These are phyloP conservation scores for Zanthoxylum bungeanum DNA, from an alignment of 345 rosid genomes.

Conservation along the genomic window DNA sequence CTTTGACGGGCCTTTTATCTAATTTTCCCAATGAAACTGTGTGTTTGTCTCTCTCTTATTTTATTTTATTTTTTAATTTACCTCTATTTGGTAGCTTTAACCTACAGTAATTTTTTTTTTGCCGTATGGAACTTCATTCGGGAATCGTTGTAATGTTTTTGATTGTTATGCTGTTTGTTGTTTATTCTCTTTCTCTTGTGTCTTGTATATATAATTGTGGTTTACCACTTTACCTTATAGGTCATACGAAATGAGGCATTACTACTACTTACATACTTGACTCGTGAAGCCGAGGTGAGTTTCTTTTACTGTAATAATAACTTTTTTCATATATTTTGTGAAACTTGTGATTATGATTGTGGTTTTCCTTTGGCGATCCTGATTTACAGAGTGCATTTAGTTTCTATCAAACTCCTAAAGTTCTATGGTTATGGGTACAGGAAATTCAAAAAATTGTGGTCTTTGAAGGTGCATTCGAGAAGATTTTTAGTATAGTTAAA, in stretches of 20 bases:
- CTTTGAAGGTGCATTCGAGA: conserved; percentile 98
- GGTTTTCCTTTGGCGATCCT: neutral
- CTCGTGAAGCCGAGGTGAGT: conserved; percentile 94
- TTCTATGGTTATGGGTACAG: conserved; percentile 40
- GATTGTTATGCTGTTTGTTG: neutral
- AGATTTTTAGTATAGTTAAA: conserved; percentile 82
- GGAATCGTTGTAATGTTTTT: neutral
- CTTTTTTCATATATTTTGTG: neutral
- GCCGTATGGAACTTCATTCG: neutral
- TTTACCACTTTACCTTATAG: conserved; percentile 40
- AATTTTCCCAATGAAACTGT: neutral
- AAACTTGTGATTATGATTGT: neutral
- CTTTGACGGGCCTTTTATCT: neutral
- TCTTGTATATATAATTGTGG: conserved; percentile 14
- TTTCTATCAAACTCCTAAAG: conserved; percentile 17
- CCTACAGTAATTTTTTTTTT: neutral
- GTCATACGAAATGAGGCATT: conserved; percentile 95
- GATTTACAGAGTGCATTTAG: conserved; percentile 4
- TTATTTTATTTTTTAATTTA: too few species aligned
- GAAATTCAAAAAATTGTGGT: conserved; percentile 98
- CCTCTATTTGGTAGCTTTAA: neutral
- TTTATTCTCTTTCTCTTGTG: neutral
- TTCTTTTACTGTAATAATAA: neutral
- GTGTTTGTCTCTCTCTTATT: neutral
- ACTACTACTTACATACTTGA: conserved; percentile 87